Evolutionary conservation across 768 basidiomycete species (phyloP), one percentile per base, ranked within the genome.

Genomic region (Saitozyma sp.): DNA sequence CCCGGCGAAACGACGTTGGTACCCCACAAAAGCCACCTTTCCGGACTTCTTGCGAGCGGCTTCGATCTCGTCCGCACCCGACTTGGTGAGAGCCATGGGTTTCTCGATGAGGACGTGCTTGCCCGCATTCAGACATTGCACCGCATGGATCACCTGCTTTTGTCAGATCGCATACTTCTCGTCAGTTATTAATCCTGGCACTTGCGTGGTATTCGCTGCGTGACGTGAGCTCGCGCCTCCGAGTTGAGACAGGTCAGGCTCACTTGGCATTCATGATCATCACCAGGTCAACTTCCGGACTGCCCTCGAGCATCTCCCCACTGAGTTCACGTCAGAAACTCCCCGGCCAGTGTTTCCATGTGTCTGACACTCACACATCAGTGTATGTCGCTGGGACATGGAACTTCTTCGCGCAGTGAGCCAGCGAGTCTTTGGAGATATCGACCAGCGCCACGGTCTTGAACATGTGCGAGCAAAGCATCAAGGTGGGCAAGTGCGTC

Each of bases 61-160:
- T 16, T 63, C 58, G 41, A 78, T 67, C 1, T 54, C 50, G 4
- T 73, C 60, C 0, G 71, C 73, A 13, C 72, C 76, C 8, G 49
- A 54, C 4, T 51, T 54, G 0, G 69, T 71, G n/a, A 69, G 50
- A 9, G 63, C 50, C 71, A 76, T 76, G 0, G 76, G 74, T 58
- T 78, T 78, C 68, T 78, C 76, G 61, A 76, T 67, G 46, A 78
- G 64, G 42, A 78, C 71, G 50, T 69, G 68, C 54, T 74, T 74
- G 8, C 69, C 62, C 1, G 66, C 69, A 16, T 60, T 16, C 8
- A 64, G 56, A 20, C 61, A 62, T 41, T 61, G 64, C 4, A 68
- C 56, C 11, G 70, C 65, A 45, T 68, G 60, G 6, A 45, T 45
- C 16, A 56, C 42, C 10, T 56, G 55, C 11, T 6, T 37, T 16